Evolutionary conservation across 768 basidiomycete genomes (phyloP).

Genomic region (Pisolithus marmoratus): DNA sequence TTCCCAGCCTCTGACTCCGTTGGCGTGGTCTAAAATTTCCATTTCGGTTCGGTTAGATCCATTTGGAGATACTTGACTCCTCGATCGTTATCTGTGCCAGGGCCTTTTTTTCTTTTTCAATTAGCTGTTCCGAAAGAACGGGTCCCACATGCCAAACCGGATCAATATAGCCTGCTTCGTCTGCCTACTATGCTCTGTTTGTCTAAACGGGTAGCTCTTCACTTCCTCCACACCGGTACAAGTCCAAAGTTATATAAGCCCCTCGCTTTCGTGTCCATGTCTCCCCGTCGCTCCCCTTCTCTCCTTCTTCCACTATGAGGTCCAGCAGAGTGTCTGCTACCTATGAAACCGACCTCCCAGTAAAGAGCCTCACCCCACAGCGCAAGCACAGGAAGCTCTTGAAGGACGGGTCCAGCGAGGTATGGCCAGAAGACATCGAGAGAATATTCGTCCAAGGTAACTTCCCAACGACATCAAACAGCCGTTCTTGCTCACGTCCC

Average conservation of each 20-base stretch:
- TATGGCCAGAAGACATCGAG: constrained; percentile 80
- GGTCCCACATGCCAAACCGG: constrained; percentile 23
- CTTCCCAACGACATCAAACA: constrained; percentile 4
- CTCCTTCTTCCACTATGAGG: constrained; percentile 14
- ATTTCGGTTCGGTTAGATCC: constrained; percentile 24
- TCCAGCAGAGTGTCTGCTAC: constrained; percentile 15
- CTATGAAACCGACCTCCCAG: constrained; percentile 13
- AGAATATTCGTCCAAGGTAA: constrained; percentile 71
- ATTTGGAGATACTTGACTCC: background rate
- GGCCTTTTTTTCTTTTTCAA: constrained; percentile 24
- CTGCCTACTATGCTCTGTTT: constrained; percentile 4
- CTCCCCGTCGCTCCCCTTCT: constrained; percentile 15
- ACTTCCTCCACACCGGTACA: constrained; percentile 17
- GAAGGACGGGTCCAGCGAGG: constrained; percentile 73
- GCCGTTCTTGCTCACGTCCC: background rate
- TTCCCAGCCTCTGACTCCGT: constrained; percentile 36
- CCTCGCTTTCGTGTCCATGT: constrained; percentile 9
- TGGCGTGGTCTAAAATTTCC: constrained; percentile 44
- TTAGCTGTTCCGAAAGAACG: constrained; percentile 21
- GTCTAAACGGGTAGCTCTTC: too few species aligned
- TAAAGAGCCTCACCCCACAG: constrained; percentile 51
- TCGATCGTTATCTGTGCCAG: constrained; percentile 28
- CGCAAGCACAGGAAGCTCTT: constrained; percentile 81
- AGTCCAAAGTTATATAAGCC: constrained; percentile 31
- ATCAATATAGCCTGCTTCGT: too few species aligned